A percentile compares a stretch with the other conserved stretches of the same genome.
phyloP scores from a whole-genome alignment of 495 filamentous ascomycete genomes.

The Penicillium ochrochloron region DNA sequence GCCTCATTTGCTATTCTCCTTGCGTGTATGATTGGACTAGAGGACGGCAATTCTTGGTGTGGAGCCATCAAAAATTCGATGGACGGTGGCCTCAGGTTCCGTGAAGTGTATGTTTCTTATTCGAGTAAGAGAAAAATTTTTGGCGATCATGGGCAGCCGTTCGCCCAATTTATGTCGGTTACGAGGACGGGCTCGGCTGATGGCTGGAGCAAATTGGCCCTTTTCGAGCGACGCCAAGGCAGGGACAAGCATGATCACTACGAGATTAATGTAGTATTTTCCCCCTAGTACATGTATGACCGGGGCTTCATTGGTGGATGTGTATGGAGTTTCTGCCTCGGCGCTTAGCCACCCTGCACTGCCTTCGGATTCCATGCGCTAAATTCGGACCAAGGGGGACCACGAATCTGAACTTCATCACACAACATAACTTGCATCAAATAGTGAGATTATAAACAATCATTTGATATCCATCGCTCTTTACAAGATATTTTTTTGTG shows the following conservation, averaged over 20 bases:
- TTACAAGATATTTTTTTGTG: too few relatives aligned
- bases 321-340: not conserved
- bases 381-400: not conserved
- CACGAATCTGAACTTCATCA: not conserved
- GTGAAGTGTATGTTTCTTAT: not conserved
- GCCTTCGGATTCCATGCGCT: not conserved
- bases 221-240: not conserved
- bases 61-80: not conserved
- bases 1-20: not conserved
- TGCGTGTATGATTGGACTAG: not conserved
- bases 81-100: not conserved
- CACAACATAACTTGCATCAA: not conserved
- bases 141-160: not conserved
- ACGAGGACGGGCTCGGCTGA: not conserved
- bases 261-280: not conserved
- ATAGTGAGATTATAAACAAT: not conserved
- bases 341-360: conserved; percentile 3
- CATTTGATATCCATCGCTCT: too few relatives aligned
- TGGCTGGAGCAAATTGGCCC: not conserved
- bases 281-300: not conserved
- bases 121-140: conserved; percentile 3
- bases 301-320: conserved; percentile 1
- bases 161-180: not conserved
- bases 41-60: not conserved
- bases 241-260: not conserved